These are phyloP conservation scores for Quercus wislizeni DNA, from an alignment of 306 rosid species.

Conservation along the genomic window DNA sequence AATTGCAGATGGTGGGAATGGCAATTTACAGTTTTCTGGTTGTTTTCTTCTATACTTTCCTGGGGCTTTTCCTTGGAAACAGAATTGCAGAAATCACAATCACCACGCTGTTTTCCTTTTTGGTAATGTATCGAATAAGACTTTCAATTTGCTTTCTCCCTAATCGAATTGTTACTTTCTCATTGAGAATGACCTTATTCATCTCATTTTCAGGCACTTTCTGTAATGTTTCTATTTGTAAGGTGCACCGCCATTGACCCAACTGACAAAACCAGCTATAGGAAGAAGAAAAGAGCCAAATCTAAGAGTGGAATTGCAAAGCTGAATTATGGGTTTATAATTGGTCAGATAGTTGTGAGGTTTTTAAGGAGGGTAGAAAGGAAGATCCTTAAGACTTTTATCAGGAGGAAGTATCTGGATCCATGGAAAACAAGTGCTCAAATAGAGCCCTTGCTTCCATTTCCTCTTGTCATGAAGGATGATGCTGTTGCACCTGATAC, in stretches of 20 bases:
- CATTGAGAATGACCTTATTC: background rate
- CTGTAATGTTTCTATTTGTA: constrained; percentile 64
- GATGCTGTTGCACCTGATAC: constrained; percentile 63
- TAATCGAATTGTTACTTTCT: background rate
- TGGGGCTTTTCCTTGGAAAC: constrained; percentile 78
- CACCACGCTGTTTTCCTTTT: constrained; percentile 47
- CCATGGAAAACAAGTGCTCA: constrained; percentile 52
- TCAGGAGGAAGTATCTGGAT: constrained; percentile 79
- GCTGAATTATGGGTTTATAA: constrained; percentile 56
- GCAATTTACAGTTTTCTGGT: constrained; percentile 62
- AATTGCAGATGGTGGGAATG: constrained; percentile 72
- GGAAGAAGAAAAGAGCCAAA: constrained; percentile 43
- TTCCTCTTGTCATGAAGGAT: constrained; percentile 69
- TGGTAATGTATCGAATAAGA: constrained; percentile 34
- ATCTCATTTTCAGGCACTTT: constrained; percentile 44
- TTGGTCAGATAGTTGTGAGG: constrained; percentile 67
- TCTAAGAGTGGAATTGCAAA: constrained; percentile 24
- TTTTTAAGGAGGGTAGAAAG: constrained; percentile 75
- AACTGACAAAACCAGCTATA: constrained; percentile 63
- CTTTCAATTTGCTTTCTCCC: background rate
- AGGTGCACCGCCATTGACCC: constrained; percentile 92
- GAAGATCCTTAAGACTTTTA: constrained; percentile 71
- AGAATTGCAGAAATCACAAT: constrained; percentile 59
- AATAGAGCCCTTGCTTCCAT: constrained; percentile 77
- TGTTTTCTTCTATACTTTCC: constrained; percentile 67